Base-by-base conservation (phyloP, 192 early-diverging fungal species). In the Podochytrium sp. region DNA sequence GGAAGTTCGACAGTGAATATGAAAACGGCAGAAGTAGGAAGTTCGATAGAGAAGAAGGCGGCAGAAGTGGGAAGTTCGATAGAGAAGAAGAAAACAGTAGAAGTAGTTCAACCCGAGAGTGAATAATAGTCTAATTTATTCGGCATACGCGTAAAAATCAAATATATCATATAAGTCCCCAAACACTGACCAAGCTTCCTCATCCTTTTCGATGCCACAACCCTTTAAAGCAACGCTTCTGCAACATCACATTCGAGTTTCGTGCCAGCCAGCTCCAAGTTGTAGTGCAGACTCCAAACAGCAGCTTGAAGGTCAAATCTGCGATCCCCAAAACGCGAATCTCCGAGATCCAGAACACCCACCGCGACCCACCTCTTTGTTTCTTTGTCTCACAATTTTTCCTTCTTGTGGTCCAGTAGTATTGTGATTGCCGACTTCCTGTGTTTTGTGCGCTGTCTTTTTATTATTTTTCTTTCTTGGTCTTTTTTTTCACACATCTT, bases 291-390 rank as follows among this genome's bases (percentile, higher is more conserved):
- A 23, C 58, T 60, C 58, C 58, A 60, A 5, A 33, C 2, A 2
- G 32, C 58, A 37, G 29, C 5, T 5, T 30, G n/a, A 3, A 60
- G 2, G 35, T 60, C 58, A 38, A 12, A 34, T 37, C 58, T 3
- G 2, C 32, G 58, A 30, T 60, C 58, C 2, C 32, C 58, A 38
- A 34, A 60, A 10, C 58, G 30, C 29, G 30, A 27, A 34, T 60
- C 58, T 33, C 58, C 58, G 30, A 32, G 35, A 60, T 60, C 58
- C 3, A 60, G 10, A 33, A 60, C 58, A 27, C 58, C 58, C 14
- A 3, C 3, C 6, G 30, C 58, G 2, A 3, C 33, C 58, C 58
- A 60, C 30, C 16, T 34, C 5, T 23, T 23, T 5, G 3, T 38
- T 3, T 60, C 58, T 34, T 12, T 34, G 35, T 32, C 7, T 3